Conservation (phyloP, 768 basidiomycete genomes). For the Crepidotus variabilis region DNA sequence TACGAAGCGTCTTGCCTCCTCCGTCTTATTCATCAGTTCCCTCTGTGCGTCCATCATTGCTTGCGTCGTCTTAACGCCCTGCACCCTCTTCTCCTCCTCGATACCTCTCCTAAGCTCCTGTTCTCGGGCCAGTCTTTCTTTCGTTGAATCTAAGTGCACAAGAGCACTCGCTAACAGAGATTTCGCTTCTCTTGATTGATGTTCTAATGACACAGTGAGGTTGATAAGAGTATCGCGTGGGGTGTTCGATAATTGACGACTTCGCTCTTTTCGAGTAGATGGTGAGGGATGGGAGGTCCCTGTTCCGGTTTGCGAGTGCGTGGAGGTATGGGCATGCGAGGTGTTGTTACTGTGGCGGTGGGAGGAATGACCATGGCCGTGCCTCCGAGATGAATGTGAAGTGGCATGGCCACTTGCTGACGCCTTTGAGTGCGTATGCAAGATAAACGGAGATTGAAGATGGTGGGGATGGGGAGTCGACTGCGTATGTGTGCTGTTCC, state of each 20-base stretch:
- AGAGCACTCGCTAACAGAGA: constrained; percentile 24
- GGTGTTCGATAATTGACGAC: constrained; percentile 21
- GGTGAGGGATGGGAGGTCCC: constrained; percentile 2
- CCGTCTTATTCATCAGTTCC: constrained; percentile 20
- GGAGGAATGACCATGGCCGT: background rate
- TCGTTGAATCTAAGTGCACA: constrained; percentile 20
- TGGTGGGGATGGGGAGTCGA: background rate
- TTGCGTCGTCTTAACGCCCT: constrained; percentile 22
- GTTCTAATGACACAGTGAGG: constrained; percentile 21
- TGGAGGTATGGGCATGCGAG: background rate
- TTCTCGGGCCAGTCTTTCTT: constrained; percentile 13
- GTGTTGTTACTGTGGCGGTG: background rate
- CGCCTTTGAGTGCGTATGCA: background rate
- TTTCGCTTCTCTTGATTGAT: constrained; percentile 23
- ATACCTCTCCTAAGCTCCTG: constrained; percentile 9
- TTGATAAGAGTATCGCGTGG: constrained; percentile 23
- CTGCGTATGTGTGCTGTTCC: background rate
- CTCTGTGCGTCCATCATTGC: constrained; percentile 24
- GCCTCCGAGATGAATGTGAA: background rate
- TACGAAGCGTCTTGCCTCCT: constrained; percentile 22
- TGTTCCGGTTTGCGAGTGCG: background rate
- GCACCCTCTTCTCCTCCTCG: constrained; percentile 15
- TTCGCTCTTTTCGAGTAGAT: constrained; percentile 19
- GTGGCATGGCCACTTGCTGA: background rate
- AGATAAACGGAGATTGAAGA: background rate